A percentile compares a stretch with the other conserved stretches of the same genome.
Conservation (phyloP, 2,329 filamentous ascomycete species). For the Diaporthe amygdali region DNA sequence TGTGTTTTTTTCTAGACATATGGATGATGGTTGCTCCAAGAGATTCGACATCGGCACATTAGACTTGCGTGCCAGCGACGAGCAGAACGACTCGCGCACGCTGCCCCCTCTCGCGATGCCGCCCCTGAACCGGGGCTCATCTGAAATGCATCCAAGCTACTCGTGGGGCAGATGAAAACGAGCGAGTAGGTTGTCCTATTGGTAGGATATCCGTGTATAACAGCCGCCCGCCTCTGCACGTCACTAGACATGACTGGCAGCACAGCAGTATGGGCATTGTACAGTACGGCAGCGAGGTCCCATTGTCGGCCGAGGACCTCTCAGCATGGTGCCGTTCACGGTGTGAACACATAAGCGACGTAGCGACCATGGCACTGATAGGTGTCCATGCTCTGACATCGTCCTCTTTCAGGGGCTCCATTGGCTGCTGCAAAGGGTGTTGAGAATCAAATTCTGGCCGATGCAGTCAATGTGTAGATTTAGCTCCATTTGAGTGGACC, state of each 20-base stretch:
- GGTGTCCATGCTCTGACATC: neutral
- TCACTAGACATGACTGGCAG: neutral
- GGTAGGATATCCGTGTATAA: neutral
- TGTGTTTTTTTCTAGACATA: constrained; percentile 58
- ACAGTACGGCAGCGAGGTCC: neutral
- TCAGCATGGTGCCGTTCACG: neutral
- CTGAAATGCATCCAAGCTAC: constrained; percentile 1
- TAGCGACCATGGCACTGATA: neutral
- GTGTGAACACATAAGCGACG: neutral
- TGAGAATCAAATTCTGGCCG: neutral
- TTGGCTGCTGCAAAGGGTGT: neutral
- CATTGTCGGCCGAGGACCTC: neutral
- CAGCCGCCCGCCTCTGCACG: neutral
- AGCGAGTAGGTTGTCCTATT: neutral
- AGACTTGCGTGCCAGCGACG: constrained; percentile 46
- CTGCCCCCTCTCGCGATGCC: constrained; percentile 37
- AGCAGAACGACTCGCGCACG: constrained; percentile 28
- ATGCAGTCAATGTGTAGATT: neutral
- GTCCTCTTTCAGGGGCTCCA: neutral
- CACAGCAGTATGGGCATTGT: neutral
- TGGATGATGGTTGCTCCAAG: constrained; percentile 77
- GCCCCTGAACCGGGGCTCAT: constrained; percentile 26
- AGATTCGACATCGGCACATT: constrained; percentile 64
- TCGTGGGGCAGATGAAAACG: neutral
- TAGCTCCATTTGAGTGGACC: neutral